phyloP scores from a whole-genome alignment of 495 filamentous ascomycete species.

The Tuber indicum region DNA sequence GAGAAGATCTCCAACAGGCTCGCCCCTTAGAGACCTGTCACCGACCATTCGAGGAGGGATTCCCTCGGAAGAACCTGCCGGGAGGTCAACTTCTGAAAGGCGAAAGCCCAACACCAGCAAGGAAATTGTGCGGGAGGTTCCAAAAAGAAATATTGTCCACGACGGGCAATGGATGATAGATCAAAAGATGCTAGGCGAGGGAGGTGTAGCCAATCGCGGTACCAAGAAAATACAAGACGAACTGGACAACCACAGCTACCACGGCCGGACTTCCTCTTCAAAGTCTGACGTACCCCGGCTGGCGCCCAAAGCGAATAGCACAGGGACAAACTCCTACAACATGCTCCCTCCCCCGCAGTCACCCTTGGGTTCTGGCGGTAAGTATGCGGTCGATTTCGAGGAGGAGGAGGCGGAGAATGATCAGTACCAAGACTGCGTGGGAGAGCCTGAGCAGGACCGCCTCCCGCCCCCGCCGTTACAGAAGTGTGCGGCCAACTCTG shows the following conservation, averaged over 20 bases:
- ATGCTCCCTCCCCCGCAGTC: not conserved
- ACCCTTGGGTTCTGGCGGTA: not conserved
- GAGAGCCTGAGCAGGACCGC: not conserved
- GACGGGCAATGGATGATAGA: not conserved
- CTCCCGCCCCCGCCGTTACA: not conserved
- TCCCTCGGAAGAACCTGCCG: not conserved
- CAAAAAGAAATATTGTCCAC: not conserved
- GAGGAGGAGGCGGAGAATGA: not conserved
- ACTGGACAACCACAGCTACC: not conserved
- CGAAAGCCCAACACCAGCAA: not conserved
- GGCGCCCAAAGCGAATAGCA: not conserved
- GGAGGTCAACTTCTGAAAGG: not conserved
- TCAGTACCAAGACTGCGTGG: not conserved
- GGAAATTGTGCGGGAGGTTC: not conserved
- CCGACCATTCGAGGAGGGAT: constrained; percentile 13
- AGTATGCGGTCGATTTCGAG: not conserved
- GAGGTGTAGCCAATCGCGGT: not conserved
- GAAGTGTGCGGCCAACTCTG: not conserved
- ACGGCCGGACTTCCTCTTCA: not conserved
- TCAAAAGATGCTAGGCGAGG: not conserved
- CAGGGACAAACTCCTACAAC: not conserved
- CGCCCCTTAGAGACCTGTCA: not conserved
- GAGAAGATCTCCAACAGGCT: too few species aligned
- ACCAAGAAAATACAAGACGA: not conserved
- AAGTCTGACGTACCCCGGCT: not conserved